Base-by-base conservation (phyloP, 192 early-diverging fungal species). In the Backusella tuberculispora region DNA sequence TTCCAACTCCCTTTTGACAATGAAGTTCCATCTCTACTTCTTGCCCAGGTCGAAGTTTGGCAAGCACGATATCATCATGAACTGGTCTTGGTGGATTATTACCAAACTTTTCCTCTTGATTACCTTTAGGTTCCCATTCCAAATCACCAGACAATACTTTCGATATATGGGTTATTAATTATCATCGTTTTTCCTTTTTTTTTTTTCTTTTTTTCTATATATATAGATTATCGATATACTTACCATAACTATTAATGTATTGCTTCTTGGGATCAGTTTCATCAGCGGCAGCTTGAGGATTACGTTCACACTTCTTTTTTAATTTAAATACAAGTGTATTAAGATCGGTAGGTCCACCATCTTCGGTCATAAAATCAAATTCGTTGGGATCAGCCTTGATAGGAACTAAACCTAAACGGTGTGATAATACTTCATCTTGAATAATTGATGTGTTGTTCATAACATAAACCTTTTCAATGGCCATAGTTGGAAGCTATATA, bases 251-350 rank as follows among this genome's bases (percentile, higher is more conserved):
- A 77, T 95, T 91, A 7, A 89, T 86, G 76, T 91, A 98, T 74
- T 87, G 82, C 66, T 91, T 89, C 29, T 83, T 83, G 14, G 92
- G 94, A 75, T 96, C 90, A 1, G 91, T 89, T 66, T 93, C 95
- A 63, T 80, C 83, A 0, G 77, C 42, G 40, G 87, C 68, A 29
- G 91, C 90, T 10, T 87, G 78, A 19, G 81, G 89, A 72, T 92
- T 94, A 8, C 66, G 77, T 64, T 82, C 80, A 82, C 96, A 98
- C 70, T 83, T 83, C n/a, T 91, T 88, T 6, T 92, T 78, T 9
- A 99, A 80, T 69, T 89, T 87, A 79, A 99, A 95, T 68, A 98
- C 97, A 53, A 98, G 86, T 21, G 97, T 98, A 87, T 98, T 97
- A 72, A 91, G 74, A 80, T 98, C 97, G 6, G 96, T 98, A 1